Evolutionary conservation across 805 yeast genomes (phyloP).

Genomic region (Kodamaea kakaduensis): DNA sequence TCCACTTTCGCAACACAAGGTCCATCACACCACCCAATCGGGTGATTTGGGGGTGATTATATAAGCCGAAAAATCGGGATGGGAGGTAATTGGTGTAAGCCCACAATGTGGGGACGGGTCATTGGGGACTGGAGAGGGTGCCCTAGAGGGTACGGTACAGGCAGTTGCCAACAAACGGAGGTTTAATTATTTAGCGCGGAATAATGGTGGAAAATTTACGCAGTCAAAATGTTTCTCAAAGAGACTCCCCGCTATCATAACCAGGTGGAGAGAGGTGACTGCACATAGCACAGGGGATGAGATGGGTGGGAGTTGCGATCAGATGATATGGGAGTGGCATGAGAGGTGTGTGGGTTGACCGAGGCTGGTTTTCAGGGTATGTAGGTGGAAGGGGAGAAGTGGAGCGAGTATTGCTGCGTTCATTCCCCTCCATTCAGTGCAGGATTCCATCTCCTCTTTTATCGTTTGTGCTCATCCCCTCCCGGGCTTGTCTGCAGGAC

Average conservation of each 20-base stretch:
- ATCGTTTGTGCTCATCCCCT: slow-evolving; percentile 7
- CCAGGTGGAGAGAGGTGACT: not conserved
- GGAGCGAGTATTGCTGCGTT: too few species aligned
- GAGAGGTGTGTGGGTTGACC: not conserved
- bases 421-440: too few species aligned
- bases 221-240: not conserved
- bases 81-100: too few species aligned
- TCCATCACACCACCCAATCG: too few species aligned
- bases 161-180: too few species aligned
- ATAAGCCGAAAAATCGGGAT: too few species aligned
- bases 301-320: not conserved
- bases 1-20: too few species aligned
- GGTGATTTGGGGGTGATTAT: too few species aligned
- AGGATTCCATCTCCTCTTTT: slow-evolving; percentile 7
- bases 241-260: slow-evolving; percentile 1
- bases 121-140: too few species aligned
- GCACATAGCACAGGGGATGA: not conserved
- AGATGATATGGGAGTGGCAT: slow-evolving; percentile 1
- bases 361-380: not conserved
- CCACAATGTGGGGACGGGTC: too few species aligned
- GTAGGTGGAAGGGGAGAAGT: not conserved
- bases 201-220: not conserved
- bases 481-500: slow-evolving; percentile 2
- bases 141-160: too few species aligned
- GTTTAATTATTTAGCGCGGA: too few species aligned